Conservation (phyloP, 1,139 yeast species). For the Candida pseudoviswanathii region DNA sequence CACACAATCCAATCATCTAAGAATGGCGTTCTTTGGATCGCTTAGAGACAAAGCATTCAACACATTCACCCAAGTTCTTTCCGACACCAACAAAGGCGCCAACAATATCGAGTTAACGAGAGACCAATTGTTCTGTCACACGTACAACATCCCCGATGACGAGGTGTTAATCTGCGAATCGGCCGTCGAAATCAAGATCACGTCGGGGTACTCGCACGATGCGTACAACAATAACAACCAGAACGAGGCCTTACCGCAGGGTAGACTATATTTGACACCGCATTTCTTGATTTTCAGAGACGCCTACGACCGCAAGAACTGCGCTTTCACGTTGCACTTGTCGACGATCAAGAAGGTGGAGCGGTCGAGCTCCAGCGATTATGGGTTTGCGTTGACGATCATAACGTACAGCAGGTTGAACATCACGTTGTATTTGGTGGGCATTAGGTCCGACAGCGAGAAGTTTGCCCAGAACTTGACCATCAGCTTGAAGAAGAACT, state of each 20-base stretch:
- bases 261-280: constrained; percentile 69
- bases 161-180: constrained; percentile 70
- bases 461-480: constrained; percentile 73
- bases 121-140: constrained; percentile 70
- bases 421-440: constrained; percentile 72
- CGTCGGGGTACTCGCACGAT: constrained; percentile 35
- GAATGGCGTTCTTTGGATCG: constrained; percentile 54
- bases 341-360: constrained; percentile 85
- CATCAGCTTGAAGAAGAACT: constrained; percentile 61
- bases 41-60: constrained; percentile 50
- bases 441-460: constrained; percentile 78
- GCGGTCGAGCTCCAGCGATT: constrained; percentile 73
- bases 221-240: constrained; percentile 23
- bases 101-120: constrained; percentile 39
- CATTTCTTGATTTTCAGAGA: constrained; percentile 77
- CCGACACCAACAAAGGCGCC: constrained; percentile 34
- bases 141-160: constrained; percentile 68
- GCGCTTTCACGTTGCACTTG: constrained; percentile 71
- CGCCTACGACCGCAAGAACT: constrained; percentile 65
- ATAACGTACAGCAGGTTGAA: constrained; percentile 68
- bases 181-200: constrained; percentile 65
- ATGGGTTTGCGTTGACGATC: constrained; percentile 78
- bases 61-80: constrained; percentile 40
- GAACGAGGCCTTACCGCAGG: constrained; percentile 40
- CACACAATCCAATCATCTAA: background rate